Percentiles rank a stretch among this genome's conserved stretches.
Conservation (phyloP, 805 yeast species). For the Candida ipomoeae region DNA sequence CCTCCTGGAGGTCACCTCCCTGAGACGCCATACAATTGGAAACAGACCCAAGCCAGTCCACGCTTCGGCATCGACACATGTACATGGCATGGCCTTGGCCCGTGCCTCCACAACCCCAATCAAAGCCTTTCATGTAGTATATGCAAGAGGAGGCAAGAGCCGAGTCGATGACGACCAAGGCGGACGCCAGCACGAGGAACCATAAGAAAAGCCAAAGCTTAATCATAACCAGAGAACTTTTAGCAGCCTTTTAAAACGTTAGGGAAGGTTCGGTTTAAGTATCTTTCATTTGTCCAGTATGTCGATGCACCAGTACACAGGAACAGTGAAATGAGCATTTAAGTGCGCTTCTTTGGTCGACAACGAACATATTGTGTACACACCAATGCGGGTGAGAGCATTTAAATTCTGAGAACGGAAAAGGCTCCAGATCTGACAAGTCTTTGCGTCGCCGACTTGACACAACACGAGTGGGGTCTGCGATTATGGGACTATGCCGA, state of each 20-base stretch:
- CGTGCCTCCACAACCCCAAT: conserved; percentile 21
- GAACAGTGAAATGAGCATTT: conserved; percentile 1
- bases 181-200: conserved; percentile 6
- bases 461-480: not conserved
- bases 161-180: conserved; percentile 16
- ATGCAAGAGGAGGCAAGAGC: conserved; percentile 18
- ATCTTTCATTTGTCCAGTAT: not conserved
- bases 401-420: conserved; percentile 1
- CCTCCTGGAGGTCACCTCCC: conserved; percentile 5
- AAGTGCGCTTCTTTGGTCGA: conserved; percentile 1
- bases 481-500: no score
- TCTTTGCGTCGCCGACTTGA: not conserved
- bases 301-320: not conserved
- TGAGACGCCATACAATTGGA: conserved; percentile 16
- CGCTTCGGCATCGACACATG: conserved; percentile 16
- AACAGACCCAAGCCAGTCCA: conserved; percentile 20
- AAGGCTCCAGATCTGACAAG: not conserved
- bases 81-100: conserved; percentile 19
- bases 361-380: not conserved
- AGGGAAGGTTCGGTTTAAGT: not conserved
- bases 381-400: not conserved
- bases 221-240: not conserved
- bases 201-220: not conserved
- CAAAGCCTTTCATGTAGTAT: conserved; percentile 16
- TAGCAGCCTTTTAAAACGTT: no score